Evolutionary conservation across 352 stramenopile genomes (phyloP), one percentile per base, ranked within the genome.

Genomic region (Pythium folliculosum): DNA sequence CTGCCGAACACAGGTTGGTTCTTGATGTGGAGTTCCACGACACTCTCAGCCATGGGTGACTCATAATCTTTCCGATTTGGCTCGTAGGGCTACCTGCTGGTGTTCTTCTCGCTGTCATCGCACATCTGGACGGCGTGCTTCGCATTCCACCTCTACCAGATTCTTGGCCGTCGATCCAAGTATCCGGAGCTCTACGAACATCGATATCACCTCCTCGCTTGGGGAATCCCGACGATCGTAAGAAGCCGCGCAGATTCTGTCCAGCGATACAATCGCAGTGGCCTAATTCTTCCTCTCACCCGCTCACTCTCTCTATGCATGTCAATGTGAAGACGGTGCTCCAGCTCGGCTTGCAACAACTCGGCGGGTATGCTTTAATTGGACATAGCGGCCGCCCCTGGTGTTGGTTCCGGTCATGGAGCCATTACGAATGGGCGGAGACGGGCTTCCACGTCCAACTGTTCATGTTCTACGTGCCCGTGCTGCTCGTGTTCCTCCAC

Each of bases 371-470:
- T 40, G 52, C 75, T 7, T 47, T 93, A 16, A 64, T 93, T 25
- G 84, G 85, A 4, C 75, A 86, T 50, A 89, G 82, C 27, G 85
- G 85, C 0, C 65, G 84, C 0, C 82, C 82, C 8, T 93, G 85
- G 84, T 93, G 85, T 56, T 91, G 85, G 85, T 76, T 93, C 57
- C 82, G 82, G n/a, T 76, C 76, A 27, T 93, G 81, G 81, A 89
- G 69, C 72, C 74, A 80, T 50, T 78, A 73, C 54, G 63, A 82
- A 51, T 93, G 85, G 82, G 75, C 65, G 3, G 7, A 57, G 1
- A 58, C 73, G 25, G 82, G 73, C 14, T 88, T 90, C 38, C 77
- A 81, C 60, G 53, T 88, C n/a, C 81, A 93, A 52, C 64, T 93
- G 23, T 64, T 73, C 23, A 60, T 89, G 44, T 89, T 91, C 58